These are phyloP conservation scores for Termitomyces sp. DNA, from an alignment of 768 basidiomycete genomes.

Conservation along the genomic window DNA sequence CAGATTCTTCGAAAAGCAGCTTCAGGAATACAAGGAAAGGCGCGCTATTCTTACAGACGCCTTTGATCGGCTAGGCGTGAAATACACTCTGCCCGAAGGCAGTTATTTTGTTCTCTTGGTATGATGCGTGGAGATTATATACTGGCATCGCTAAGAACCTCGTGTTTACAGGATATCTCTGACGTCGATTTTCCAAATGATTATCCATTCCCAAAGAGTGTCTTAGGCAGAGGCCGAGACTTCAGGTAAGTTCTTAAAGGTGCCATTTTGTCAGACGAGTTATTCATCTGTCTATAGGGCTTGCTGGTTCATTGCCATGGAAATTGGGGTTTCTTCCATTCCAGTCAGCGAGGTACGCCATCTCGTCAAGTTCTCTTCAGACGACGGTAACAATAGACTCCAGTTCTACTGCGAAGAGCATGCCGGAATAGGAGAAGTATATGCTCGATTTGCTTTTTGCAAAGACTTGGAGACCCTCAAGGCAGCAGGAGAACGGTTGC, in stretches of 20 bases:
- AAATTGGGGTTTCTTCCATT: constrained; percentile 88
- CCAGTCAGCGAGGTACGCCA: constrained; percentile 88
- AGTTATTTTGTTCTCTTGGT: constrained; percentile 88
- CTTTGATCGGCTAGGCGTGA: constrained; percentile 80
- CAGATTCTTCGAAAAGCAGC: constrained; percentile 74
- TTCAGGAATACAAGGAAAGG: constrained; percentile 74
- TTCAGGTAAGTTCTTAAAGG: constrained; percentile 50
- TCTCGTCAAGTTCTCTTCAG: constrained; percentile 2
- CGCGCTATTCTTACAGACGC: constrained; percentile 65
- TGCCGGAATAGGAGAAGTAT: constrained; percentile 77
- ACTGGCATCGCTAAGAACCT: not conserved
- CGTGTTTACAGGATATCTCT: constrained; percentile 58
- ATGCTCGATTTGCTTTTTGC: constrained; percentile 90
- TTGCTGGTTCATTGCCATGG: constrained; percentile 93
- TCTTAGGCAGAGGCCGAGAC: constrained; percentile 78
- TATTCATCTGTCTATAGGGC: constrained; percentile 39
- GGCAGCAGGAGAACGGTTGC: constrained; percentile 77
- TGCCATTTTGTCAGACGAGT: not conserved
- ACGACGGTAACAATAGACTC: not conserved
- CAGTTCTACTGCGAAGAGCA: constrained; percentile 94
- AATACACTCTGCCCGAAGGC: constrained; percentile 86
- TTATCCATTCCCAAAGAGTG: constrained; percentile 73
- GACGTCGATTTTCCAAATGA: constrained; percentile 73
- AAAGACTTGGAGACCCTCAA: constrained; percentile 86
- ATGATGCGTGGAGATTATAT: constrained; percentile 14